Evolutionary conservation across 1,284 basidiomycete genomes (phyloP).

Genomic region (Sporisorium graminicola): DNA sequence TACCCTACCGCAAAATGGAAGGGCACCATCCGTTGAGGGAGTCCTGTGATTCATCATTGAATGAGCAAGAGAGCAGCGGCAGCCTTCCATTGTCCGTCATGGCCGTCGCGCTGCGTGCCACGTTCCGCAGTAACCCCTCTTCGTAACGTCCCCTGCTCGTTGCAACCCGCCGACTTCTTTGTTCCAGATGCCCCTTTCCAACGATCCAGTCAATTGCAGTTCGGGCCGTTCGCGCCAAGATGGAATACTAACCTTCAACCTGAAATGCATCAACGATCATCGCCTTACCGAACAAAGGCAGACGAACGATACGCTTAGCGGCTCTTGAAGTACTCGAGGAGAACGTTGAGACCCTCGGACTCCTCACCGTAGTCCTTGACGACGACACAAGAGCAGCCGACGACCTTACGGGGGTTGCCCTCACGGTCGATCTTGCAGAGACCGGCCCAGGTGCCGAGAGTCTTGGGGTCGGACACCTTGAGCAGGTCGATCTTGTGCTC

Average conservation of each 20-base stretch:
- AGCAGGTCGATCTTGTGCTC: slow-evolving; percentile 99
- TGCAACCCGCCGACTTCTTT: neutral
- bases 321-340: slow-evolving; percentile 96
- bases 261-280: neutral
- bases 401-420: slow-evolving; percentile 95
- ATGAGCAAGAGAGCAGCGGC: slow-evolving; percentile 35
- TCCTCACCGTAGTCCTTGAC: slow-evolving; percentile 98
- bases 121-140: neutral
- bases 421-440: slow-evolving; percentile 96
- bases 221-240: neutral
- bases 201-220: neutral
- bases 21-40: slow-evolving; percentile 62
- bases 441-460: slow-evolving; percentile 94
- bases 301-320: slow-evolving; percentile 70
- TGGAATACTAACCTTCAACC: slow-evolving; percentile 48
- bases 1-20: slow-evolving; percentile 35
- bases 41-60: slow-evolving; percentile 61
- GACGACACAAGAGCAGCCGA: slow-evolving; percentile 82
- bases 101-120: neutral
- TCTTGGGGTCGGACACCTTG: slow-evolving; percentile 96
- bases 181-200: too few relatives aligned
- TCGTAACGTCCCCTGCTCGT: neutral
- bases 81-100: neutral
- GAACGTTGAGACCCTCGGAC: slow-evolving; percentile 94
- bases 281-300: neutral